phyloP scores from a whole-genome alignment of 2,329 filamentous ascomycete species.

The Onygenales sp. region DNA sequence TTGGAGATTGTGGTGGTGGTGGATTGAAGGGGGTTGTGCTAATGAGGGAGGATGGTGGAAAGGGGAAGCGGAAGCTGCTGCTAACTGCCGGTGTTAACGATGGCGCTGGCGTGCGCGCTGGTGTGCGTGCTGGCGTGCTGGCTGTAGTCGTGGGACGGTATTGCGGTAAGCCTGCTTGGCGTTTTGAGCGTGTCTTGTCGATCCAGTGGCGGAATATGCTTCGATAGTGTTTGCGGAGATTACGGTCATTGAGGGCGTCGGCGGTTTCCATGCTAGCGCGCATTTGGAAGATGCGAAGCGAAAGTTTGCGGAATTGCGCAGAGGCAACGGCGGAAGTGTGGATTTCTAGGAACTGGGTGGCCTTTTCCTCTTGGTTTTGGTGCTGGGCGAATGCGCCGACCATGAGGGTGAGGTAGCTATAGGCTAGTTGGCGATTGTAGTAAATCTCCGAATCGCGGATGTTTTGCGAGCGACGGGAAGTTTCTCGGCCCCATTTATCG shows the following conservation, averaged over 20 bases:
- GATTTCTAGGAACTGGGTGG: conserved; percentile 36
- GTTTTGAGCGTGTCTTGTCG: conserved; percentile 26
- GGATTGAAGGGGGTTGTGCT: no score
- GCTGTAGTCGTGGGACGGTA: neutral
- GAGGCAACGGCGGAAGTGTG: conserved; percentile 39
- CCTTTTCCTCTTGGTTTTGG: conserved; percentile 33
- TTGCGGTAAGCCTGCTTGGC: neutral
- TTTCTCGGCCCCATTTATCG: conserved; percentile 33
- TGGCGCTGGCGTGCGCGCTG: no score
- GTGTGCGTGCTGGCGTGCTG: no score
- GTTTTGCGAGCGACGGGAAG: conserved; percentile 25
- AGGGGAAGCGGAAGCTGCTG: no score
- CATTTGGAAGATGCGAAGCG: conserved; percentile 48
- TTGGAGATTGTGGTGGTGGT: no score
- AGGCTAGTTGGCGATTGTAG: conserved; percentile 28
- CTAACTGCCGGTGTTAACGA: no score
- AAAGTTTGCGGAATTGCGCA: conserved; percentile 45
- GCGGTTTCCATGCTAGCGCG: conserved; percentile 43
- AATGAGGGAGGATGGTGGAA: no score
- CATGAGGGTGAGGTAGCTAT: conserved; percentile 29
- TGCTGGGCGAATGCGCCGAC: conserved; percentile 23
- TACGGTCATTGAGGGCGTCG: conserved; percentile 42
- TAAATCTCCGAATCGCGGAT: conserved; percentile 28
- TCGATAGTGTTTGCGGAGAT: conserved; percentile 45
- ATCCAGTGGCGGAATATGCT: conserved; percentile 49